Evolutionary conservation across 176 grass and related monocot genomes (phyloP).

Genomic region (Alopecurus myosuroides): DNA sequence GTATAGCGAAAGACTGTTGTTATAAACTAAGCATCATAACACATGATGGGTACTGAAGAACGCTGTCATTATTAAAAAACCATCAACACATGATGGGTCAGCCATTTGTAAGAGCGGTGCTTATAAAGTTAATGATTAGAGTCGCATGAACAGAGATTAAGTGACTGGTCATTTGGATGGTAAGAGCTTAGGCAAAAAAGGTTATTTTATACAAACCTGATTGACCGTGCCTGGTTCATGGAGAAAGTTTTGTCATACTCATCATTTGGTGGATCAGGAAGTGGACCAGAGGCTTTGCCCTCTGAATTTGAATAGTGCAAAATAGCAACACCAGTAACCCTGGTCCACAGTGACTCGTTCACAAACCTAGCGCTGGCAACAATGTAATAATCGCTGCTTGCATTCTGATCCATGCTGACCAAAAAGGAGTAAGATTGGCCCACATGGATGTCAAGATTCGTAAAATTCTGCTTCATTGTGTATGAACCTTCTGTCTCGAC

Average conservation of each 20-base stretch:
- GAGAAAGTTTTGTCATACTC: slow-evolving; percentile 84
- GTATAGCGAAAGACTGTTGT: background rate
- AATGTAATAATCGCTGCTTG: slow-evolving; percentile 90
- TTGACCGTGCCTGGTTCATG: slow-evolving; percentile 91
- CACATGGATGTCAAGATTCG: slow-evolving; percentile 88
- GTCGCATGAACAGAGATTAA: background rate
- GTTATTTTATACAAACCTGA: slow-evolving; percentile 57
- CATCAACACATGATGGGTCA: background rate
- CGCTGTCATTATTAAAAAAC: background rate
- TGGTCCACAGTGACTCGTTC: slow-evolving; percentile 71
- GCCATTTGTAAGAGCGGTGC: background rate
- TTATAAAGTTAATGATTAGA: background rate
- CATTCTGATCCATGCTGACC: slow-evolving; percentile 94
- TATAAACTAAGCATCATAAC: background rate
- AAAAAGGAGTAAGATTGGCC: slow-evolving; percentile 96
- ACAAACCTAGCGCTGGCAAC: slow-evolving; percentile 89
- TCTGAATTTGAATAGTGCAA: slow-evolving; percentile 92
- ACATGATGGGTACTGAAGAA: background rate
- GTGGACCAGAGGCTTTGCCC: slow-evolving; percentile 80
- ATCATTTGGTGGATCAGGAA: slow-evolving; percentile 89
- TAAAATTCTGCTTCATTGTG: slow-evolving; percentile 83
- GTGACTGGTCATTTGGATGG: background rate
- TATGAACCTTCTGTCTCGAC: slow-evolving; percentile 90
- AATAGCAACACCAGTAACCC: slow-evolving; percentile 82
- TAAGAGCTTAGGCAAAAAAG: background rate